Base-by-base conservation (phyloP, 75 land plant species). In the Cryptomeria japonica region DNA sequence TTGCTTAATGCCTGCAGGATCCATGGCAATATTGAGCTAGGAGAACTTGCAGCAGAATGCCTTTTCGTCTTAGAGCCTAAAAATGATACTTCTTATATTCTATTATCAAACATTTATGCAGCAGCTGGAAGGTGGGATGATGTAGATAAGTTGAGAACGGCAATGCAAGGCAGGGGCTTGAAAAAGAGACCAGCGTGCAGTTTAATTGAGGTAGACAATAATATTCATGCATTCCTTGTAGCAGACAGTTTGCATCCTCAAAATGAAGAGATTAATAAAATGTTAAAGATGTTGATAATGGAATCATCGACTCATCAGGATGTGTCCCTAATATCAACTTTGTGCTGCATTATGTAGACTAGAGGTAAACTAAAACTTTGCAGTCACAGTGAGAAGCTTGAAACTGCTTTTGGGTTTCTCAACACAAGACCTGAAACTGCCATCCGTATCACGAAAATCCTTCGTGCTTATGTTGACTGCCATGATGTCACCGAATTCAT, bases 61-160 rank as follows among this genome's bases (percentile, higher is more conserved):
- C 68, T 53, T 53, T 49, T 87, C 12, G n/a, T 25, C 34, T 55
- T 53, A 53, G 55, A 58, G 19, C 34, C 42, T 32, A 49, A 8
- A 31, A 38, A 83, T 87, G 86, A 39, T 16, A 32, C 22, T 31
- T 55, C 36, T 47, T 87, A 83, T 84, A 38, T 87, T 36, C 28
- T 53, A 15, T 49, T 87, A 38, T 80, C 86, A 9, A 87, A 87
- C 86, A 83, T 87, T 18, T 87, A 80, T 87, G 88, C 85, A 49
- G 68, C 78, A 83, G 87, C 88, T 84, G 86, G 88, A n/a, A 87
- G 83, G 51, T 58, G 51, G 75, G 86, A 87, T 44, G 88, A 80
- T 44, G 88, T 84, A 10, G 42, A 36, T 34, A 61, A 86, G 87
- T 39, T 86, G 87, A 86, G 87, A 75, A 46, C 19, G 39, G 28